These are phyloP conservation scores for Cercospora berteroae DNA, from an alignment of 2,329 filamentous ascomycete genomes.

Conservation along the genomic window DNA sequence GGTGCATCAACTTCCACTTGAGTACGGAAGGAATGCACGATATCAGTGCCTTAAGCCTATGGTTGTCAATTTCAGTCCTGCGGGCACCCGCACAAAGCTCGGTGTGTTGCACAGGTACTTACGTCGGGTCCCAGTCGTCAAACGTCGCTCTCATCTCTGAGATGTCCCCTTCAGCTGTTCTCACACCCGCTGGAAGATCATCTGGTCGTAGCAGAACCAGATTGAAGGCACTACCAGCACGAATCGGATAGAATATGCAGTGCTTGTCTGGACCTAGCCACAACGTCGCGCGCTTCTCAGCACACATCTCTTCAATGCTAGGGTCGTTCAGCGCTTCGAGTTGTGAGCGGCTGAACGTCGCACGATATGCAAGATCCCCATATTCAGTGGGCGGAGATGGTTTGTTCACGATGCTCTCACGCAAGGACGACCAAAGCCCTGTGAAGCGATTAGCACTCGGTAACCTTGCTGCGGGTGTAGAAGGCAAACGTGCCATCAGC, in stretches of 20 bases:
- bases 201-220: constrained; percentile 64
- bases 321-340: constrained; percentile 36
- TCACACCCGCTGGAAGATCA: constrained; percentile 54
- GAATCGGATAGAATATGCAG: constrained; percentile 60
- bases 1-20: constrained; percentile 61
- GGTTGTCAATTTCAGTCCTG: background rate
- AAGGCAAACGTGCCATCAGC: constrained; percentile 51
- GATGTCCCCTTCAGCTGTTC: constrained; percentile 51
- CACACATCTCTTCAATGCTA: constrained; percentile 7
- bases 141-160: constrained; percentile 61
- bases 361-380: constrained; percentile 60
- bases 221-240: constrained; percentile 59
- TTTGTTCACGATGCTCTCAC: background rate
- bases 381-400: background rate
- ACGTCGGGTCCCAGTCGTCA: constrained; percentile 60
- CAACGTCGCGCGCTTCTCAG: constrained; percentile 50
- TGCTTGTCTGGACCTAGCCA: constrained; percentile 57
- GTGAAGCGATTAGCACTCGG: background rate
- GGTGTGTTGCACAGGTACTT: background rate
- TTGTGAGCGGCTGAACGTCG: constrained; percentile 54
- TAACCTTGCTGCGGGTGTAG: background rate
- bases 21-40: constrained; percentile 56
- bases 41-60: constrained; percentile 39
- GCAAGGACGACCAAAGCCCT: background rate
- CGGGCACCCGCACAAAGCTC: background rate